These are phyloP conservation scores for Seiridium unicorne DNA, from an alignment of 2,329 filamentous ascomycete species.

Conservation along the genomic window DNA sequence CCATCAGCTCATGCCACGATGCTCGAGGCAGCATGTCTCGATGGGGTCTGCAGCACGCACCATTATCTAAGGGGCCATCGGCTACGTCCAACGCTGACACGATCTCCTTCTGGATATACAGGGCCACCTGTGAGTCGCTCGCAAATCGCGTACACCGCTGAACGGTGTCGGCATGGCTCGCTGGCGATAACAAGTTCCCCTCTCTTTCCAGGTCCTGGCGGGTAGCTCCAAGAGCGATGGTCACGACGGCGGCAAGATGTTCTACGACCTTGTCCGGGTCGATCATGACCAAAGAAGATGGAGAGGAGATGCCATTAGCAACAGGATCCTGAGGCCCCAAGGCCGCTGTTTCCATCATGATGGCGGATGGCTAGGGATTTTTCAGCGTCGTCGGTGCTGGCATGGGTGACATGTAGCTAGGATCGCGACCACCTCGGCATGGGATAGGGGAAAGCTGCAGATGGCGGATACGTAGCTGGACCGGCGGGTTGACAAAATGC, in stretches of 20 bases:
- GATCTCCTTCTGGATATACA: slow-evolving; percentile 89
- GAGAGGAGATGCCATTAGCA: slow-evolving; percentile 43
- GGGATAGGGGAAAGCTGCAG: neutral
- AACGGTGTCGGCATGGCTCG: slow-evolving; percentile 73
- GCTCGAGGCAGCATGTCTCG: neutral
- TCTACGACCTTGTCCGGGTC: slow-evolving; percentile 71
- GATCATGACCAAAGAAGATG: slow-evolving; percentile 52
- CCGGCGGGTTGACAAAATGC: neutral
- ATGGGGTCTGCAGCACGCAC: slow-evolving; percentile 30
- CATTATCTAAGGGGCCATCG: slow-evolving; percentile 43
- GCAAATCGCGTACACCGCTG: slow-evolving; percentile 88
- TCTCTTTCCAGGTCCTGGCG: slow-evolving; percentile 75
- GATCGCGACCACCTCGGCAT: neutral
- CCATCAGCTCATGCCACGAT: too few species aligned
- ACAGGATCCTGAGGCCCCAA: slow-evolving; percentile 38
- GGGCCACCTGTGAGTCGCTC: slow-evolving; percentile 78
- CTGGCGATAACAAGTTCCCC: slow-evolving; percentile 78
- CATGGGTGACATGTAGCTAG: slow-evolving; percentile 3
- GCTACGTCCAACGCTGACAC: slow-evolving; percentile 51
- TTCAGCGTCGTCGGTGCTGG: slow-evolving; percentile 4
- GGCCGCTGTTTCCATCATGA: slow-evolving; percentile 52
- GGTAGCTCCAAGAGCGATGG: slow-evolving; percentile 72
- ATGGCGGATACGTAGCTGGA: too few species aligned
- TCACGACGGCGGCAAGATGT: slow-evolving; percentile 68
- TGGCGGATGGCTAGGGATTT: slow-evolving; percentile 8